These are phyloP conservation scores for Colletotrichum tofieldiae DNA, from an alignment of 2,329 filamentous ascomycete species.

Conservation along the genomic window DNA sequence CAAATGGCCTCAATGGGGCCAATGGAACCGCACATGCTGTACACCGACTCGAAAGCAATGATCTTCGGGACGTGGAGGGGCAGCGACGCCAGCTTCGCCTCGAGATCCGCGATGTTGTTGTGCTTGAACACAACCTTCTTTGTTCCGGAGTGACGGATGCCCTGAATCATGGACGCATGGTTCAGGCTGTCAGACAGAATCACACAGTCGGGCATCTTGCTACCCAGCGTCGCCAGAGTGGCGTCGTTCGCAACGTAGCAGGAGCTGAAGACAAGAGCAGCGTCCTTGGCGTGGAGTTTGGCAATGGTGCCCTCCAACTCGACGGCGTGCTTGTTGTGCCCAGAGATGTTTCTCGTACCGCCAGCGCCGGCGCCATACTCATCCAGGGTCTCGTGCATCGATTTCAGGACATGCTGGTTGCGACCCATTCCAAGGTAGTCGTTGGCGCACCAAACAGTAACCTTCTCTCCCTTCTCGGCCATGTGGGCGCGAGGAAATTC, in stretches of 20 bases:
- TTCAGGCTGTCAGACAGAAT: conserved; percentile 98
- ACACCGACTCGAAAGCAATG: conserved; percentile 98
- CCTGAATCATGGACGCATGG: conserved; percentile 99
- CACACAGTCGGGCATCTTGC: conserved; percentile 95
- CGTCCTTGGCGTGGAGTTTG: conserved; percentile 91
- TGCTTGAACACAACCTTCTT: conserved; percentile 99
- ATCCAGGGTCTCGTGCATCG: conserved; percentile 96
- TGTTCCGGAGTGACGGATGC: conserved; percentile 96
- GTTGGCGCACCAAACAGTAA: conserved; percentile 99
- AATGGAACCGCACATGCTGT: conserved; percentile 99
- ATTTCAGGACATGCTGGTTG: conserved; percentile 87
- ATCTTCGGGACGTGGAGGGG: conserved; percentile 93
- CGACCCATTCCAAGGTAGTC: conserved; percentile 99
- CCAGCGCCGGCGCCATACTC: conserved; percentile 96
- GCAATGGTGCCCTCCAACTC: conserved; percentile 86
- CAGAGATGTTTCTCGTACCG: conserved; percentile 97
- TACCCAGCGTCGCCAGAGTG: conserved; percentile 95
- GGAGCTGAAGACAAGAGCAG: conserved; percentile 94
- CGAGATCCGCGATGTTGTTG: conserved; percentile 94
- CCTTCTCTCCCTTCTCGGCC: conserved; percentile 83
- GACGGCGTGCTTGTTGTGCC: conserved; percentile 96
- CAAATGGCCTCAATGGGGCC: conserved; percentile 97
- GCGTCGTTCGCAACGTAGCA: conserved; percentile 99
- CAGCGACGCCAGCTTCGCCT: conserved; percentile 91
- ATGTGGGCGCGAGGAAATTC: conserved; percentile 97